phyloP scores from a whole-genome alignment of 768 basidiomycete species.

The Coprinopsis marcescibilis region DNA sequence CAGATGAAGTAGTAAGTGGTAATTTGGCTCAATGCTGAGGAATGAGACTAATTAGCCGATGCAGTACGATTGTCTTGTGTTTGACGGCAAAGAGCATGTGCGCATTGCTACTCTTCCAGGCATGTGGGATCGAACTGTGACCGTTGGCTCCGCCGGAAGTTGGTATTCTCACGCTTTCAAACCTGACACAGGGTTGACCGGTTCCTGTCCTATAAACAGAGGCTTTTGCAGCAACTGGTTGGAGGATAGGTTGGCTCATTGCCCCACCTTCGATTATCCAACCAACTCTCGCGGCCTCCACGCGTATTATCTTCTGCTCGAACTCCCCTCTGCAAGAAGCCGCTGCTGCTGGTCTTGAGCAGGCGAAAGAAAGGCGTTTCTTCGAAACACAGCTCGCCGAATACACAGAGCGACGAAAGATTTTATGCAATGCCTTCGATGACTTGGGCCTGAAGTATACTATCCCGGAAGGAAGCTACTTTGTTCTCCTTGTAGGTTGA shows the following conservation, averaged over 20 bases:
- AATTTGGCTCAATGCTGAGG: neutral
- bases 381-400: conserved; percentile 71
- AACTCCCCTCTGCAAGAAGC: conserved; percentile 97
- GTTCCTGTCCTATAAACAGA: conserved; percentile 41
- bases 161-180: conserved; percentile 20
- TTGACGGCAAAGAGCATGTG: conserved; percentile 82
- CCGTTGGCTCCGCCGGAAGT: conserved; percentile 95
- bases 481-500: conserved; percentile 67
- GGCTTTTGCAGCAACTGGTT: conserved; percentile 94
- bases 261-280: conserved; percentile 77
- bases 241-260: conserved; percentile 96
- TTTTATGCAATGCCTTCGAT: conserved; percentile 81
- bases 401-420: conserved; percentile 72
- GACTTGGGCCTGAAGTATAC: conserved; percentile 79
- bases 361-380: conserved; percentile 64
- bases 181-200: neutral
- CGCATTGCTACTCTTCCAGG: conserved; percentile 92
- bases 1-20: conserved; percentile 88
- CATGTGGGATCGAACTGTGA: conserved; percentile 98
- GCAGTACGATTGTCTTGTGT: conserved; percentile 92
- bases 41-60: conserved; percentile 6
- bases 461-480: conserved; percentile 87
- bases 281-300: conserved; percentile 85
- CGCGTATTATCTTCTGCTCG: conserved; percentile 92
- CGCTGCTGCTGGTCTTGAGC: conserved; percentile 82